phyloP scores from a whole-genome alignment of 805 yeast genomes.

The Priceomyces fermenticarens region DNA sequence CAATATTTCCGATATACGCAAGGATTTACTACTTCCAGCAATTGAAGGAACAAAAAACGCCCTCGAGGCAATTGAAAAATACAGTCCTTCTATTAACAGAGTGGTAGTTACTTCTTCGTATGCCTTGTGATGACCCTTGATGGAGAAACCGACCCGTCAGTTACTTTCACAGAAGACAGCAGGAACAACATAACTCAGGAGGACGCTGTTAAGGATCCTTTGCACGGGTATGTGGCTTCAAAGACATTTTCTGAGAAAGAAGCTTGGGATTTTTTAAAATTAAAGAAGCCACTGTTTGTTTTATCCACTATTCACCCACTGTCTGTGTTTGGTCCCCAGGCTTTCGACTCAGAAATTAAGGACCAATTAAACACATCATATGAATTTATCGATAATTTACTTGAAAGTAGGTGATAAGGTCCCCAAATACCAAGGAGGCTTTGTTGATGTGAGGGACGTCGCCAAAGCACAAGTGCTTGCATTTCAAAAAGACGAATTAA shows the following conservation, averaged over 20 bases:
- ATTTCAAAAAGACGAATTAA: constrained; percentile 25
- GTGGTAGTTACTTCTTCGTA: constrained; percentile 52
- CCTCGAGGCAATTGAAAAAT: constrained; percentile 45
- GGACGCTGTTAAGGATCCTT: constrained; percentile 29
- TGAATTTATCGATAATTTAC: constrained; percentile 40
- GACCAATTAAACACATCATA: constrained; percentile 32
- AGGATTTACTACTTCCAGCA: constrained; percentile 56
- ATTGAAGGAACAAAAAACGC: constrained; percentile 52
- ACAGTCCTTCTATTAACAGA: constrained; percentile 38
- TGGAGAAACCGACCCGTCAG: constrained; percentile 24
- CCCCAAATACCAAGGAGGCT: constrained; percentile 22
- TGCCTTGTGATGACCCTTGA: constrained; percentile 36
- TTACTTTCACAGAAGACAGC: constrained; percentile 40
- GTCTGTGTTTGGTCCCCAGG: constrained; percentile 60
- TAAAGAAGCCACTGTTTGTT: constrained; percentile 36
- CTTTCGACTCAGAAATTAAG: constrained; percentile 28
- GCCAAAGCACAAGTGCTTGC: constrained; percentile 45
- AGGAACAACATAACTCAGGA: constrained; percentile 58
- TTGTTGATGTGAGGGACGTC: constrained; percentile 47
- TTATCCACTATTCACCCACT: constrained; percentile 53
- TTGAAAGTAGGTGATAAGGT: constrained; percentile 24
- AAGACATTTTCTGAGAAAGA: constrained; percentile 59
- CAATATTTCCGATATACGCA: constrained; percentile 42
- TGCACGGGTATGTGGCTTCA: constrained; percentile 48
- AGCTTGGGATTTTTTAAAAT: constrained; percentile 55